Percentiles rank a stretch among this genome's conserved stretches.
Conservation (phyloP, 805 yeast species). For the Teunomyces pallodes region DNA sequence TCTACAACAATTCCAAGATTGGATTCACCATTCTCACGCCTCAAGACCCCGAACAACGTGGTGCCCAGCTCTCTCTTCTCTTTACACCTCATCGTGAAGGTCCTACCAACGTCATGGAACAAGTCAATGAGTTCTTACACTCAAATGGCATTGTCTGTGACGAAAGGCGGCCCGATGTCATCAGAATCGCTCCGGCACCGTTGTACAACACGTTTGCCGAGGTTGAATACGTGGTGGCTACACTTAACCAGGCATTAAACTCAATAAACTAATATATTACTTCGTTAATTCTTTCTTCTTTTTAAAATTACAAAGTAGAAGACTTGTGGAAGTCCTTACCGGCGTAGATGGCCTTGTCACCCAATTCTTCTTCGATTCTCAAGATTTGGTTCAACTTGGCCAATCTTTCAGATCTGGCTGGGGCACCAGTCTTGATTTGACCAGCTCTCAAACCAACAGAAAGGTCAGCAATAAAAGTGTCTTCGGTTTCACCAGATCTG, state of each 20-base stretch:
- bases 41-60: constrained; percentile 50
- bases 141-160: constrained; percentile 73
- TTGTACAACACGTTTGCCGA: constrained; percentile 77
- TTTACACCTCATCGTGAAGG: constrained; percentile 47
- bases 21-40: constrained; percentile 80
- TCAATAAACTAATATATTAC: background rate
- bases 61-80: constrained; percentile 77
- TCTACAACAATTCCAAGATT: constrained; percentile 34
- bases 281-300: background rate
- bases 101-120: constrained; percentile 56
- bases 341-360: constrained; percentile 95
- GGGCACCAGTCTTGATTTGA: constrained; percentile 99
- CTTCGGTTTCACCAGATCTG: constrained; percentile 99
- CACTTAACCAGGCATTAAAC: constrained; percentile 42
- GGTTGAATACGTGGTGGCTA: constrained; percentile 44
- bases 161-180: constrained; percentile 88
- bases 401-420: constrained; percentile 99
- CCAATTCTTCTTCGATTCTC: constrained; percentile 98
- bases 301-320: constrained; percentile 32
- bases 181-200: constrained; percentile 84
- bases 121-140: constrained; percentile 49
- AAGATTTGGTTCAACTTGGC: constrained; percentile 98
- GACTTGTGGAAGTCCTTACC: constrained; percentile 81
- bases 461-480: constrained; percentile 96
- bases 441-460: constrained; percentile 97